Percentiles rank a stretch among this genome's conserved stretches.
phyloP scores from a whole-genome alignment of 2,329 filamentous ascomycete species.

The Hypomyces perniciosus region DNA sequence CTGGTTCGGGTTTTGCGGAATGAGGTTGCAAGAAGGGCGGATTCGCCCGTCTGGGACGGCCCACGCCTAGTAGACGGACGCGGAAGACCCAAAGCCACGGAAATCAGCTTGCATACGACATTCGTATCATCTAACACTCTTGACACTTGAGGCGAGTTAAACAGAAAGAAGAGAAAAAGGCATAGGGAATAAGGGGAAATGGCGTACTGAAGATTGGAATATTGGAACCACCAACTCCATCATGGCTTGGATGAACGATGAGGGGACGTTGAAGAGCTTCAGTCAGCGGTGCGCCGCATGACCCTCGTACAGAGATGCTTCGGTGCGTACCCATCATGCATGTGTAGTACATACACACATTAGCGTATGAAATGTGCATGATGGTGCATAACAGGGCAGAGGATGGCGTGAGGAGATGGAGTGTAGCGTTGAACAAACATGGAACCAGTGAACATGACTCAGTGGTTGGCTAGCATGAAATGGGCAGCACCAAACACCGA shows the following conservation, averaged over 20 bases:
- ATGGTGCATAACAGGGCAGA: slow-evolving; percentile 11
- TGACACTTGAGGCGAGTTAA: too few species aligned
- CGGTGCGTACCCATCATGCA: slow-evolving; percentile 9
- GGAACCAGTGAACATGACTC: neutral
- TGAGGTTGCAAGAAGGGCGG: slow-evolving; percentile 1
- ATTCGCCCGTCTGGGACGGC: slow-evolving; percentile 11
- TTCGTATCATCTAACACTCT: neutral
- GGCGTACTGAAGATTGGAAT: too few species aligned
- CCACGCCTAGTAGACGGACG: slow-evolving; percentile 5
- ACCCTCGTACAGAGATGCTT: slow-evolving; percentile 10
- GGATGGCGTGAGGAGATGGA: slow-evolving; percentile 9
- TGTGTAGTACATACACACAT: slow-evolving; percentile 5
- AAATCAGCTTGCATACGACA: slow-evolving; percentile 3
- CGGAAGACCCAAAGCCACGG: slow-evolving; percentile 1
- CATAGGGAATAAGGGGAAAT: too few species aligned
- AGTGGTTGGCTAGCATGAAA: slow-evolving; percentile 6
- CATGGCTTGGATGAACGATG: neutral
- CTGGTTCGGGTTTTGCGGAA: slow-evolving; percentile 1
- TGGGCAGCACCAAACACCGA: neutral
- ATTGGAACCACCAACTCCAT: too few species aligned
- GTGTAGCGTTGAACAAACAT: slow-evolving; percentile 4
- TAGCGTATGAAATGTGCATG: slow-evolving; percentile 11
- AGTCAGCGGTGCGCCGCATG: slow-evolving; percentile 8
- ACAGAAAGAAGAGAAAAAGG: too few species aligned
- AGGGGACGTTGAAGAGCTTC: neutral